Conservation (phyloP, 2,329 filamentous ascomycete genomes). For the Coniella vitis region DNA sequence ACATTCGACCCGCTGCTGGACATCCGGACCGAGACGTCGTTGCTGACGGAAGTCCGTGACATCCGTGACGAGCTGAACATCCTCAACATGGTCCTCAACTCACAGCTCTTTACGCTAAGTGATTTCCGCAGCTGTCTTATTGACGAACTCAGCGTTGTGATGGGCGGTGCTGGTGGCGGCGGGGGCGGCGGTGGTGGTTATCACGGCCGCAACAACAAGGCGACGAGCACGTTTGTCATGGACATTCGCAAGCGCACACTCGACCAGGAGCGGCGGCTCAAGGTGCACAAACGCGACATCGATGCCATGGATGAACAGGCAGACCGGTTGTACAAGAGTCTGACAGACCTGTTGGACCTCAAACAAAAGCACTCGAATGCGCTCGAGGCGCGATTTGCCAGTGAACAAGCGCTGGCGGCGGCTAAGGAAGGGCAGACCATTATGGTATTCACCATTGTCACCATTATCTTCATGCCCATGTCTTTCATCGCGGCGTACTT, state of each 20-base stretch:
- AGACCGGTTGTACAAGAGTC: conserved; percentile 49
- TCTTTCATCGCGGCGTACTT: conserved; percentile 38
- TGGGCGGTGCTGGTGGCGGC: too few species aligned
- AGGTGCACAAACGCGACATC: conserved; percentile 53
- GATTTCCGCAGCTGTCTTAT: conserved; percentile 40
- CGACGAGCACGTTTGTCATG: conserved; percentile 11
- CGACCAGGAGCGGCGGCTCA: conserved; percentile 51
- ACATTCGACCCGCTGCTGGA: conserved; percentile 51
- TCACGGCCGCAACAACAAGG: conserved; percentile 24
- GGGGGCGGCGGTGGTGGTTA: not conserved
- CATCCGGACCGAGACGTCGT: conserved; percentile 53
- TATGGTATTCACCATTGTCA: conserved; percentile 39
- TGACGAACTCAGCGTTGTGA: conserved; percentile 24
- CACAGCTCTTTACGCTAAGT: conserved; percentile 40
- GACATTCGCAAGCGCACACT: conserved; percentile 44
- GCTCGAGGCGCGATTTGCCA: conserved; percentile 55
- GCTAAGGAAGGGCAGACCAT: conserved; percentile 41
- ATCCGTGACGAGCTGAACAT: conserved; percentile 66
- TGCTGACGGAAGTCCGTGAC: conserved; percentile 59
- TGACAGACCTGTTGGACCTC: conserved; percentile 57
- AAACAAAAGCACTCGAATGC: conserved; percentile 66
- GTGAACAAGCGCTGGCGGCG: conserved; percentile 55
- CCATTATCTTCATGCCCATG: conserved; percentile 38
- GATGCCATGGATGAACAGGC: conserved; percentile 58
- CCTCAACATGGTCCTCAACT: conserved; percentile 45